These are phyloP conservation scores for Beauveria australis DNA, from an alignment of 2,329 filamentous ascomycete genomes.

Conservation along the genomic window DNA sequence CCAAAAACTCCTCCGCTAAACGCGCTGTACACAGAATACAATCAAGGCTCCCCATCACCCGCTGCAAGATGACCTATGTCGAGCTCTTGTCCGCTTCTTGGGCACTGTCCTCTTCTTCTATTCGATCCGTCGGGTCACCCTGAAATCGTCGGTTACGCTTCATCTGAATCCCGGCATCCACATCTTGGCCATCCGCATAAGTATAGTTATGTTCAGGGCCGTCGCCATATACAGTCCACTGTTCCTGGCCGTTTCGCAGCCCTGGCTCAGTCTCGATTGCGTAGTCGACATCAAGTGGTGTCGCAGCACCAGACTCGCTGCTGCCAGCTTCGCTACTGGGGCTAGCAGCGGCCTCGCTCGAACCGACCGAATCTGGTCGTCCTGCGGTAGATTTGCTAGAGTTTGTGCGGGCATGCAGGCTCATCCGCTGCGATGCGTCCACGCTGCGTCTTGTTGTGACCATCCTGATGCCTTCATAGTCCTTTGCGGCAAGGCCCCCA, in stretches of 20 bases:
- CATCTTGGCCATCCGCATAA: slow-evolving; percentile 22
- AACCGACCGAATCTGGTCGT: slow-evolving; percentile 24
- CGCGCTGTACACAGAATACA: not conserved
- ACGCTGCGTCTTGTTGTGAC: not conserved
- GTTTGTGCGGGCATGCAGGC: slow-evolving; percentile 12
- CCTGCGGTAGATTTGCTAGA: slow-evolving; percentile 14
- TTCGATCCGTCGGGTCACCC: slow-evolving; percentile 26
- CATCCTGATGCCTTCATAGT: slow-evolving; percentile 21
- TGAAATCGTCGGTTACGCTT: slow-evolving; percentile 27
- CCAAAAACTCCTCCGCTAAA: slow-evolving; percentile 3
- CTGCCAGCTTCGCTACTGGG: slow-evolving; percentile 29
- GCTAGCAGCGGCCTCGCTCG: slow-evolving; percentile 29
- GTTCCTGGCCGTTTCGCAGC: not conserved
- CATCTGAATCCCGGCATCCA: slow-evolving; percentile 27
- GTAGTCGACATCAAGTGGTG: slow-evolving; percentile 27
- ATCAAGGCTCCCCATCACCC: not conserved
- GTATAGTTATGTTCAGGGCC: slow-evolving; percentile 22
- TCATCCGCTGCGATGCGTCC: slow-evolving; percentile 11
- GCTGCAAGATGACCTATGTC: not conserved
- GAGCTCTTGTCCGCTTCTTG: not conserved
- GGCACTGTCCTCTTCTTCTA: slow-evolving; percentile 27
- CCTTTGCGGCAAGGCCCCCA: slow-evolving; percentile 28
- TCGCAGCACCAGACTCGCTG: slow-evolving; percentile 26
- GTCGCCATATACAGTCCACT: slow-evolving; percentile 16
- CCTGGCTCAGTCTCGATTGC: not conserved